Base-by-base conservation (phyloP, 164 flowering plant genomes). In the Umbellularia californica region DNA sequence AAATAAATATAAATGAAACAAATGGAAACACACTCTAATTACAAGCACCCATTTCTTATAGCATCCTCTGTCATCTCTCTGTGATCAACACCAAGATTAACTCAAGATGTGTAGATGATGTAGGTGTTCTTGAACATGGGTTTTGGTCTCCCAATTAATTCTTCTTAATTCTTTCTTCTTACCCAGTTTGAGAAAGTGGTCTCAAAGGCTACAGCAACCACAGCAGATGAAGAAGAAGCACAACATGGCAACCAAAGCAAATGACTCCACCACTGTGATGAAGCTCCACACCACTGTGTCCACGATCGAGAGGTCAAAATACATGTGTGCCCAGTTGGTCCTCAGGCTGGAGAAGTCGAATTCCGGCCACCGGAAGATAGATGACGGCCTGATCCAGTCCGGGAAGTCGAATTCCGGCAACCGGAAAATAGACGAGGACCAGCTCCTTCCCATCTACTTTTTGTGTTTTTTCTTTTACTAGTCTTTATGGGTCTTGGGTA, bases 141-240 rank as follows among this genome's bases (percentile, higher is more conserved):
- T 41, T 41, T 41, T 41, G 11, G 47, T 5, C 10, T 41, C 47
- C 47, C 35, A 30, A 30, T 30, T 30, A 41, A 41, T 6, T 35
- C 10, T 7, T 35, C 41, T 35, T 35, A 5, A 6, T 5, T 35
- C 7, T 35, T 35, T 5, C 47, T 35, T 41, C 47, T 41, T 41
- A 41, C 47, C 47, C 47, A 41, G 47, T 41, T 41, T 41, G 47
- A 41, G 47, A 41, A 41, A 41, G 11, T 1, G 47, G 47, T 6
- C 47, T 67, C 69, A 67, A 30, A 67, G 69, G 69, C 69, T 67
- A 35, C 91, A 89, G 79, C 97, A 92, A 1, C 97, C 94, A 65
- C 93, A 92, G 80, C 82, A 89, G 30, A 88, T 22, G 76, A 87
- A 92, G 84, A 89, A 92, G 81, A 67, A 88, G 72, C 92, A 92